These are phyloP conservation scores for Pascua guehoae DNA, from an alignment of 1,284 basidiomycete species.

Conservation along the genomic window DNA sequence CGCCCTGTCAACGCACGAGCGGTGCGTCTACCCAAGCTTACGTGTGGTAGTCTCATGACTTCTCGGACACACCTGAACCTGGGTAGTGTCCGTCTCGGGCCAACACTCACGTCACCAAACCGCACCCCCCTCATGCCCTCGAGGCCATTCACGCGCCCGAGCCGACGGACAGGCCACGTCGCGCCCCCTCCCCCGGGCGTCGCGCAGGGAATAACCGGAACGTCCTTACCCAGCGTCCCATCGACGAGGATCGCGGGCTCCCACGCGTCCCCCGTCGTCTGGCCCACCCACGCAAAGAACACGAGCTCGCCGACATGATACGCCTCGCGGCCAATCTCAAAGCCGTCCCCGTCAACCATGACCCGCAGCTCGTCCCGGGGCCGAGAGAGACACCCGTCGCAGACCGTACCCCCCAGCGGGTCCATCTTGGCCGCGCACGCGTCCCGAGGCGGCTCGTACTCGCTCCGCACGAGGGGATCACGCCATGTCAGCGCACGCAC, in stretches of 20 bases:
- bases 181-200: background rate
- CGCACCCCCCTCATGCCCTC: background rate
- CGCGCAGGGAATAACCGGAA: background rate
- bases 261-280: conserved; percentile 13
- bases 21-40: too few relatives aligned
- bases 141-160: background rate
- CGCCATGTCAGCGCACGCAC: background rate
- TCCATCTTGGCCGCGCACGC: background rate
- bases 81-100: too few relatives aligned
- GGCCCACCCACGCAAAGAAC: conserved; percentile 12
- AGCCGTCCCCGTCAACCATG: background rate
- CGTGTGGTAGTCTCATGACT: too few relatives aligned
- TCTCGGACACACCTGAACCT: too few relatives aligned
- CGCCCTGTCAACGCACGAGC: too few relatives aligned
- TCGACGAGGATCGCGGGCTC: conserved; percentile 14
- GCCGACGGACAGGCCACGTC: background rate
- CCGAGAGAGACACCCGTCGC: conserved; percentile 5
- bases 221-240: background rate
- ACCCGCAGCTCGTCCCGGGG: background rate
- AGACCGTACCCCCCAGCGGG: background rate
- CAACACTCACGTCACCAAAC: too few relatives aligned
- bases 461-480: background rate
- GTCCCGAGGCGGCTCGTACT: background rate
- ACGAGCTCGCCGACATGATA: conserved; percentile 24
- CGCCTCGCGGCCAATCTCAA: conserved; percentile 1